Evolutionary conservation across 140 eudicot species (phyloP).

Genomic region (Oenanthe javanica): DNA sequence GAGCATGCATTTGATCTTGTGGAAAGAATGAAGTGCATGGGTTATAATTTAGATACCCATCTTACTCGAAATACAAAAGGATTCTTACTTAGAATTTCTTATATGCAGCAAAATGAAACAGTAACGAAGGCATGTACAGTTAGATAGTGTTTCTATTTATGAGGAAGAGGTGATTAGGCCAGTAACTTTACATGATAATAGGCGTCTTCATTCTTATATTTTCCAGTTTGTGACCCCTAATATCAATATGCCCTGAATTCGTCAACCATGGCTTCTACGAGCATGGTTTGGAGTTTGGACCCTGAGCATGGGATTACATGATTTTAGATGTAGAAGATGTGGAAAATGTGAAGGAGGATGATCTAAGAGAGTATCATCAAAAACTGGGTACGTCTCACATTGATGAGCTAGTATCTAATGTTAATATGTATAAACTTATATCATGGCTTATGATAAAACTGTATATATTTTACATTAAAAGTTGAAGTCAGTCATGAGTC

Average conservation of each 20-base stretch:
- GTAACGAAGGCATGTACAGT: neutral
- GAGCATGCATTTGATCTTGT: conserved; percentile 40
- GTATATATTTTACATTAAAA: neutral
- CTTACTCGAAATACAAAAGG: conserved; percentile 37
- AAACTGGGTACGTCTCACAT: conserved; percentile 34
- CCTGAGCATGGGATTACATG: neutral
- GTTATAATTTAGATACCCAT: conserved; percentile 49
- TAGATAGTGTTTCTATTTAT: neutral
- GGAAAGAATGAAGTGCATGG: conserved; percentile 45
- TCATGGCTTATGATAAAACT: neutral
- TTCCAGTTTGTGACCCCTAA: conserved; percentile 1
- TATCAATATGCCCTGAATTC: neutral
- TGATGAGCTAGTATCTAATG: conserved; percentile 60
- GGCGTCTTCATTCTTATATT: neutral
- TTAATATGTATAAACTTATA: neutral
- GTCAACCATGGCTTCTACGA: neutral
- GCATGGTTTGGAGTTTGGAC: neutral
- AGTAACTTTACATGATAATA: neutral
- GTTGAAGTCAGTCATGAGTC: neutral
- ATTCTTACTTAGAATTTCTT: neutral
- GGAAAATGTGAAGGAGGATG: neutral
- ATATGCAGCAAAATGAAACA: neutral
- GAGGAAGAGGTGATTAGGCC: neutral
- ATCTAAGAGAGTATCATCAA: neutral
- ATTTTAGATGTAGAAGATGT: neutral